Evolutionary conservation across 371 early-diverging fungal genomes (phyloP).

Genomic region (Smittium culicis): DNA sequence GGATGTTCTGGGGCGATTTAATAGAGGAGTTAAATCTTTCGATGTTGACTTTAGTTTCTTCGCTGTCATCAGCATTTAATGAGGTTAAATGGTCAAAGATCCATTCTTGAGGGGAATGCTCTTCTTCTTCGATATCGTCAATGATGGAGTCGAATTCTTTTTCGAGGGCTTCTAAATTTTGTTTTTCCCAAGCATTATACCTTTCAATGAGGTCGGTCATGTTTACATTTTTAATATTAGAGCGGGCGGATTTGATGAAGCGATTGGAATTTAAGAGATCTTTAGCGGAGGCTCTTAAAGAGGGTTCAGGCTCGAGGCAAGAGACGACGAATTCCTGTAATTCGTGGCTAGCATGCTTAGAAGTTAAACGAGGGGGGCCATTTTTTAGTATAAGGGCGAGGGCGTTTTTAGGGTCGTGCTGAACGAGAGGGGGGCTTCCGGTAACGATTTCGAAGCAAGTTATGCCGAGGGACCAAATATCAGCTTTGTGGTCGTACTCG

Average conservation of each 20-base stretch:
- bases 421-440: constrained; percentile 86
- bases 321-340: constrained; percentile 78
- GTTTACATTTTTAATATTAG: constrained; percentile 28
- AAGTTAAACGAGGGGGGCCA: constrained; percentile 27
- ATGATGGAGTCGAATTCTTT: constrained; percentile 17
- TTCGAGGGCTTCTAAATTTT: constrained; percentile 17
- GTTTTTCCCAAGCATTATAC: constrained; percentile 23
- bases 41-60: constrained; percentile 19
- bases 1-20: not conserved
- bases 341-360: constrained; percentile 41
- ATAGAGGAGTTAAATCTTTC: not conserved
- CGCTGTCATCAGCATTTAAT: constrained; percentile 23
- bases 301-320: constrained; percentile 78
- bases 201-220: constrained; percentile 25
- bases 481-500: constrained; percentile 64
- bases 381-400: constrained; percentile 66
- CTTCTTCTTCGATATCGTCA: constrained; percentile 29
- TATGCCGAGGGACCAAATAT: constrained; percentile 91
- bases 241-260: constrained; percentile 48
- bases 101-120: constrained; percentile 26
- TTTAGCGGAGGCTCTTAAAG: constrained; percentile 38
- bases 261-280: constrained; percentile 36
- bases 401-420: constrained; percentile 82
- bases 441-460: constrained; percentile 91
- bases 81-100: constrained; percentile 32